A percentile compares a stretch with the other conserved stretches of the same genome.
Conservation (phyloP, 1,284 basidiomycete genomes). For the Cystobasidium slooffiae region DNA sequence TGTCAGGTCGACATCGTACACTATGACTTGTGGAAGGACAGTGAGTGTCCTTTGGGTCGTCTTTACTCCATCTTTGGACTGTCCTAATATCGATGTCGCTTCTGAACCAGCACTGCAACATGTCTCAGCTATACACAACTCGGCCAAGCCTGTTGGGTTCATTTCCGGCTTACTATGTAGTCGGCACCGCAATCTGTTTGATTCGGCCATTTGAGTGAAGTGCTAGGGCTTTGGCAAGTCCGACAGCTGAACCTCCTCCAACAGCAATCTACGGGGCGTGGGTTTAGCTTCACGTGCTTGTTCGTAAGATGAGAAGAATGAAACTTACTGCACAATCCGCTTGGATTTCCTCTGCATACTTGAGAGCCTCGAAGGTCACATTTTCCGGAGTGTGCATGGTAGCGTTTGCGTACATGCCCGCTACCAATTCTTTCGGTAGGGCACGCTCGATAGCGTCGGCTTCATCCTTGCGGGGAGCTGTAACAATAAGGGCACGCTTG, state of each 20-base stretch:
- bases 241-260: conserved; percentile 61
- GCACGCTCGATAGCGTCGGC: conserved; percentile 19
- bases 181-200: conserved; percentile 61
- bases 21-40: conserved; percentile 61
- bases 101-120: conserved; percentile 58
- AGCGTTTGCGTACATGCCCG: conserved; percentile 55
- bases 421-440: conserved; percentile 41
- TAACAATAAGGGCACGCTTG: conserved; percentile 52
- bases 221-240: conserved; percentile 61
- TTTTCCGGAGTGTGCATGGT: conserved; percentile 62
- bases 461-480: conserved; percentile 46
- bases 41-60: conserved; percentile 57
- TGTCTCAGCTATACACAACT: not conserved
- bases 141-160: no score
- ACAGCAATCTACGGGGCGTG: conserved; percentile 53
- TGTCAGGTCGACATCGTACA: conserved; percentile 62
- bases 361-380: conserved; percentile 59
- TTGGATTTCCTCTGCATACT: conserved; percentile 54
- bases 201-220: conserved; percentile 55
- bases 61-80: conserved; percentile 58
- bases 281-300: not conserved
- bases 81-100: conserved; percentile 61
- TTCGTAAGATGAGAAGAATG: not conserved
- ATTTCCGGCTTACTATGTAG: conserved; percentile 57
- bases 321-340: conserved; percentile 59